A percentile compares a stretch with the other conserved stretches of the same genome.
phyloP scores from a whole-genome alignment of 345 rosid species.

The Rhizophora apiculata region DNA sequence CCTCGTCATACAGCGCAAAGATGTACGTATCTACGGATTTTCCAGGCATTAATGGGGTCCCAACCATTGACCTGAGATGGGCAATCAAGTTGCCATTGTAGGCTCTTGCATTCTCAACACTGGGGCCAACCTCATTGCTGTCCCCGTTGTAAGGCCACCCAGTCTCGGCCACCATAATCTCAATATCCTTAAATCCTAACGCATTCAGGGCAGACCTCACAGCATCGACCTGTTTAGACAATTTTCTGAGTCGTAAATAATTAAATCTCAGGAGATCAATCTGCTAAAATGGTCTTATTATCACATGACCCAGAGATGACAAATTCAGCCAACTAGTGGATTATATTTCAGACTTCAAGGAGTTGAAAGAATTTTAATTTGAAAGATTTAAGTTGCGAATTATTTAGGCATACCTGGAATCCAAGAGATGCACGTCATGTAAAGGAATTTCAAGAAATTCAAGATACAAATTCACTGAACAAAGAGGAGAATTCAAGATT shows the following conservation, averaged over 20 bases:
- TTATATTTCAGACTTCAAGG: no score
- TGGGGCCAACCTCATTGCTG: slow-evolving; percentile 65
- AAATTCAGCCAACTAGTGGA: no score
- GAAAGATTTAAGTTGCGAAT: no score
- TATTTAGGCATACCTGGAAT: no score
- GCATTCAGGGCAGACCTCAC: slow-evolving; percentile 74
- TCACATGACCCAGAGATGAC: no score
- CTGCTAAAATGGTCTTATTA: no score
- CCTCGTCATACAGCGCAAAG: slow-evolving; percentile 86
- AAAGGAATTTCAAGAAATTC: no score
- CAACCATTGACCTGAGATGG: slow-evolving; percentile 71
- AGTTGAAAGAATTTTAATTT: no score
- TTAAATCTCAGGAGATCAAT: background rate
- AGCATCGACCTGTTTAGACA: slow-evolving; percentile 66
- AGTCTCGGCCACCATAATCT: slow-evolving; percentile 86
- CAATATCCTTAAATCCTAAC: slow-evolving; percentile 68
- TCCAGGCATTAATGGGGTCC: slow-evolving; percentile 95
- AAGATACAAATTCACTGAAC: no score
- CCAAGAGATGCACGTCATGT: no score
- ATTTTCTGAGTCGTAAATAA: background rate
- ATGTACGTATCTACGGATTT: slow-evolving; percentile 86
- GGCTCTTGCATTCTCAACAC: slow-evolving; percentile 83
- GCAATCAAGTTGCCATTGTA: slow-evolving; percentile 83
- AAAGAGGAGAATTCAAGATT: no score
- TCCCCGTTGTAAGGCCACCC: slow-evolving; percentile 91